Evolutionary conservation across 495 filamentous ascomycete species (phyloP), one percentile per base, ranked within the genome.

Genomic region (Hypomontagnella submonticulosa): DNA sequence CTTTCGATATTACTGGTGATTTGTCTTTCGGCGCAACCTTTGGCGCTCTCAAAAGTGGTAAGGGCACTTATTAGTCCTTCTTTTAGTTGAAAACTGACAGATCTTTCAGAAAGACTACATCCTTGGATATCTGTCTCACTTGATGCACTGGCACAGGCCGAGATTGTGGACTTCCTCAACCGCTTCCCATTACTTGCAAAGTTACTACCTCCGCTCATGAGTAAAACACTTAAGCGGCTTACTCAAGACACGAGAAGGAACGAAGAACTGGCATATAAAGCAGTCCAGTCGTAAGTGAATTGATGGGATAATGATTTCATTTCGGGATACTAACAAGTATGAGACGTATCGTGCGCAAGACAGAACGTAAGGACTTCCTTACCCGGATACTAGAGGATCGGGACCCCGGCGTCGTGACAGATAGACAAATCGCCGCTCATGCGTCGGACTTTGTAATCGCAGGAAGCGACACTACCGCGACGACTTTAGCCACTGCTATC

Each of bases 21-120:
- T 58, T 85, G 4, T 73, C 79, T 16, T 83, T 85, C 33, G 82
- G 82, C 0, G 75, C 82, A 52, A 72, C 79, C 0, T 84, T 85
- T 47, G 71, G 74, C 15, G 80, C 79, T 30, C 67, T 85, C 1
- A 71, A 80, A 12, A 73, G 71, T 13, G 73, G 66, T 42, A 63
- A 69, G 33, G 69, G n/a, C 73, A 8, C 4, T n/a, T 3, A 32
- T 3, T 2, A 9, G 8, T 10, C 12, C 16, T 6, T 15, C 2
- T 16, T 5, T 1, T 36, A 0, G 13, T 13, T 36, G 12, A 44
- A 1, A 10, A 18, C n/a, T 36, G 33, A 3, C 11, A 58, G 8
- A 23, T 1, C 15, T 4, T 3, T 3, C 19, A 62, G 59, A 62
- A 5, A 18, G 47, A 6, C 37, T 19, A 8, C 83, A 84, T 40